Conservation (phyloP, 768 basidiomycete genomes). For the Lentinus tigrinus region DNA sequence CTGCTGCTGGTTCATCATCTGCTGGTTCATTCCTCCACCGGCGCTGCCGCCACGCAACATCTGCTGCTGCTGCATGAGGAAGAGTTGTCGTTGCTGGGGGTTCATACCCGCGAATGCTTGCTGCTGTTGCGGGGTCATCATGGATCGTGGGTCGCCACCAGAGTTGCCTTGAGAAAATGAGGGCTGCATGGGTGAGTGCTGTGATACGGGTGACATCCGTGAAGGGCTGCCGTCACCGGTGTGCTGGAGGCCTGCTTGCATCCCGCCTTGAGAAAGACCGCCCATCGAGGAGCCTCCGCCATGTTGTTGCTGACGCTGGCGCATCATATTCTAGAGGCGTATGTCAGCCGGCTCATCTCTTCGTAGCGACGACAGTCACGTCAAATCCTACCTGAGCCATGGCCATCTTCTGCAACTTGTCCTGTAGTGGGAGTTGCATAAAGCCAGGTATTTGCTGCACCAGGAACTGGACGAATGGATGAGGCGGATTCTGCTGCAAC, state of each 20-base stretch:
- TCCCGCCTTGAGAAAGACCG: constrained; percentile 8
- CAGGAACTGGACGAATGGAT: constrained; percentile 36
- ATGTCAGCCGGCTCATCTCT: neutral
- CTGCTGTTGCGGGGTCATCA: constrained; percentile 27
- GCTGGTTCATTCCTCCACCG: constrained; percentile 18
- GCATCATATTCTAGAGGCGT: constrained; percentile 21
- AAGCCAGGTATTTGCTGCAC: too few species aligned
- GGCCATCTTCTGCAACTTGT: constrained; percentile 62
- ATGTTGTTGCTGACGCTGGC: constrained; percentile 29
- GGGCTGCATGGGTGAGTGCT: constrained; percentile 23
- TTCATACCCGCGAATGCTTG: constrained; percentile 22
- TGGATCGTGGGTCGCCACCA: constrained; percentile 9
- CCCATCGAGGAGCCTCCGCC: constrained; percentile 13
- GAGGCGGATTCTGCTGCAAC: constrained; percentile 53
- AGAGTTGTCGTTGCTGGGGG: constrained; percentile 45
- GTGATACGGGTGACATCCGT: constrained; percentile 21
- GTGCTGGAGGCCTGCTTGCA: constrained; percentile 15
- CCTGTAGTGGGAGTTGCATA: constrained; percentile 41
- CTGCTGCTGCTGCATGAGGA: constrained; percentile 38
- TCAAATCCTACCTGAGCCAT: constrained; percentile 48
- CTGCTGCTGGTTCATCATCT: constrained; percentile 35
- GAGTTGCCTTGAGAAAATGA: constrained; percentile 13
- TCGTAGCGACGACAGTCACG: neutral
- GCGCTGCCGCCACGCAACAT: constrained; percentile 21
- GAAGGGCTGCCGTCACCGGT: constrained; percentile 23